Percentiles rank a stretch among this genome's conserved stretches.
Conservation (phyloP, 768 basidiomycete genomes). For the Phanerochaete sordida region DNA sequence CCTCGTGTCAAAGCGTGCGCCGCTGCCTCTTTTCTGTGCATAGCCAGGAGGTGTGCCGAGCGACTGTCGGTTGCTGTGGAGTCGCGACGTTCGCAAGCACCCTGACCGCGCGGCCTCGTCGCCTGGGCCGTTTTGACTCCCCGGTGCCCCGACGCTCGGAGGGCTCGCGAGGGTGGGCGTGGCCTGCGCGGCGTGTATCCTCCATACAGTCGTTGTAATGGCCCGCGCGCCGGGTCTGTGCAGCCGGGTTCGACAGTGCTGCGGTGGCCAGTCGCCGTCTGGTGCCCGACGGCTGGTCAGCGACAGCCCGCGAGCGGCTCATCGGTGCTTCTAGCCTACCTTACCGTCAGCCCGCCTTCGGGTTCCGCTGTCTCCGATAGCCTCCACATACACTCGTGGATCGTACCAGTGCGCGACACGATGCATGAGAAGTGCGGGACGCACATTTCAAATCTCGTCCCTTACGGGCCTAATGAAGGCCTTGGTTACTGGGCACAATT, state of each 20-base stretch:
- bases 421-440: neutral
- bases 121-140: neutral
- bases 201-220: neutral
- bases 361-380: neutral
- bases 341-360: neutral
- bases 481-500: neutral
- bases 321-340: neutral
- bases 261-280: neutral
- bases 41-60: neutral
- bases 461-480: neutral
- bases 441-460: neutral
- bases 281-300: neutral
- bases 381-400: neutral
- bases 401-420: neutral
- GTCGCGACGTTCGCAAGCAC: neutral
- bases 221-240: neutral
- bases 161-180: neutral
- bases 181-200: neutral
- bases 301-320: neutral
- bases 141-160: neutral
- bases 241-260: neutral
- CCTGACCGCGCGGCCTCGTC: neutral
- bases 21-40: neutral
- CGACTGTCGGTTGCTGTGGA: neutral
- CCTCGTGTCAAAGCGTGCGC: neutral